Evolutionary conservation across 176 grass and related monocot species (phyloP).

Genomic region (Carex scoparia): DNA sequence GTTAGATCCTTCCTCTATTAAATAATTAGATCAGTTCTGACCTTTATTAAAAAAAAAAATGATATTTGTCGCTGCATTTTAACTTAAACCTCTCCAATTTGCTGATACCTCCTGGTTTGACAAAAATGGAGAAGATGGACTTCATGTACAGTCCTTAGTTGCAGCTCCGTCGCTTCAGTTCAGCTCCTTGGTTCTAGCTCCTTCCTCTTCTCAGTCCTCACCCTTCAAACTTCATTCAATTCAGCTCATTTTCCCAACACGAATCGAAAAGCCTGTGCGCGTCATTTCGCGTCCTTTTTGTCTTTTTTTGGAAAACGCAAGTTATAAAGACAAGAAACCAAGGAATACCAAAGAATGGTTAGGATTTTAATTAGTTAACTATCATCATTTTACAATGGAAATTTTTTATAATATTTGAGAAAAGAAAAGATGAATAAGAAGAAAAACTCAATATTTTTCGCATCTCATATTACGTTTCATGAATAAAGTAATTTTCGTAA

Average conservation of each 20-base stretch:
- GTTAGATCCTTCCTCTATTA: too few relatives aligned
- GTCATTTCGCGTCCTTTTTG: background rate
- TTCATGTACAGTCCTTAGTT: background rate
- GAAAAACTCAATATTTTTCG: too few relatives aligned
- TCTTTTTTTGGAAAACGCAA: background rate
- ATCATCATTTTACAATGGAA: too few relatives aligned
- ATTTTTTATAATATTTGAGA: too few relatives aligned
- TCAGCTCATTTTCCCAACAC: background rate
- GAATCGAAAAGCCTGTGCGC: background rate
- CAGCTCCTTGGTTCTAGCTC: background rate
- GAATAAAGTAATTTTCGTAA: too few relatives aligned
- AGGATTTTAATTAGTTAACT: too few relatives aligned
- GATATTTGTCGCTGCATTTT: too few relatives aligned
- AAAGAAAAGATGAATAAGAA: too few relatives aligned
- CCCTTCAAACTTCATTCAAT: background rate
- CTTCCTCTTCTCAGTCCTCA: background rate
- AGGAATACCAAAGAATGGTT: background rate
- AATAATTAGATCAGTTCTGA: too few relatives aligned
- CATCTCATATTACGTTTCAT: too few relatives aligned
- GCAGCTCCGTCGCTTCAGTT: background rate
- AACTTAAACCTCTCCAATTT: too few relatives aligned
- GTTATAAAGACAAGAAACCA: background rate
- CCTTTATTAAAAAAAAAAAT: too few relatives aligned
- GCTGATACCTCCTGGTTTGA: background rate
- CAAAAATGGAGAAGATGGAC: background rate